Evolutionary conservation across 768 basidiomycete species (phyloP).

Genomic region (Boletus insuetus): DNA sequence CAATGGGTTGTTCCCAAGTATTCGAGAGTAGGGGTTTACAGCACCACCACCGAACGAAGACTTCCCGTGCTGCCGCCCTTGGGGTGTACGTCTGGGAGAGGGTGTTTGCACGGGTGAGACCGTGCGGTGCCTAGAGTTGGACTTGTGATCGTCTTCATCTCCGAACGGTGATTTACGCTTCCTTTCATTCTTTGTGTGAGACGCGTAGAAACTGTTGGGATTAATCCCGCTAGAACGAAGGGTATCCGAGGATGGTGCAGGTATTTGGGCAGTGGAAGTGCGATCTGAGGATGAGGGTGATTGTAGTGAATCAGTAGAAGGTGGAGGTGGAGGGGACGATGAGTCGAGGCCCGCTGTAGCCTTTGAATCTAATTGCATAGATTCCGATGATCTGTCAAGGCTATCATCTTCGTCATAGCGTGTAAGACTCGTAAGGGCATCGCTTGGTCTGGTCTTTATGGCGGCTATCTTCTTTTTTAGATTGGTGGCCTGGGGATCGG

Average conservation of each 20-base stretch:
- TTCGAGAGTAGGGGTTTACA: conserved; percentile 35
- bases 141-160: conserved; percentile 27
- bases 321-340: conserved; percentile 30
- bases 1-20: conserved; percentile 36
- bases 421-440: conserved; percentile 37
- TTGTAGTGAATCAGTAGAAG: conserved; percentile 33
- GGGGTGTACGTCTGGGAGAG: conserved; percentile 22
- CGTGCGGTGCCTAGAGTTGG: conserved; percentile 18
- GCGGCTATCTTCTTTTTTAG: conserved; percentile 56
- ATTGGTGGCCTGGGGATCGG: conserved; percentile 52
- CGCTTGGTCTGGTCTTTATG: conserved; percentile 27
- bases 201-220: conserved; percentile 40
- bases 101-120: conserved; percentile 20
- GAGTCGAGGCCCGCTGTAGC: conserved; percentile 17
- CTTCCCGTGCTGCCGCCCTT: conserved; percentile 22
- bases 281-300: conserved; percentile 32
- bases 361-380: conserved; percentile 17
- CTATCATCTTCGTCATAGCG: conserved; percentile 44
- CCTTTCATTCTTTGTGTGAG: conserved; percentile 24
- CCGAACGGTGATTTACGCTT: conserved; percentile 42
- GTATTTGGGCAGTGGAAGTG: conserved; percentile 17
- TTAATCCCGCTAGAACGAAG: conserved; percentile 26
- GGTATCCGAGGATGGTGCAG: conserved; percentile 19
- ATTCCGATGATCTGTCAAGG: conserved; percentile 24
- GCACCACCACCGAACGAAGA: conserved; percentile 31